A percentile compares a stretch with the other conserved stretches of the same genome.
phyloP scores from a whole-genome alignment of 2,329 filamentous ascomycete species.

The Elsinoe perseae region DNA sequence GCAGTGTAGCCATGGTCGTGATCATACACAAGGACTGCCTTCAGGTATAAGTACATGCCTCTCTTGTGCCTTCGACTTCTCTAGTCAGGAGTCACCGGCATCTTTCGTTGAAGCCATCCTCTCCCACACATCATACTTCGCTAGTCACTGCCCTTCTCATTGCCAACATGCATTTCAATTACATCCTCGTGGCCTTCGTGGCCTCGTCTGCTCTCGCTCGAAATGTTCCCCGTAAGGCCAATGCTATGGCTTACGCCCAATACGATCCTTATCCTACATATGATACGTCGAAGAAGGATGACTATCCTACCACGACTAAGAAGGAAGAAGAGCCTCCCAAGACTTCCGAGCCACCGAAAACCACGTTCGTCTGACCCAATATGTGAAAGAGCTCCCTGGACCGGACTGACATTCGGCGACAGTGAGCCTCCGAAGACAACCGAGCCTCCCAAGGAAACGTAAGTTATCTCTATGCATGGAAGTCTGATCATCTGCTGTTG shows the following conservation, averaged over 20 bases:
- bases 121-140: background rate
- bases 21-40: background rate
- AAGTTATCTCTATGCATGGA: background rate
- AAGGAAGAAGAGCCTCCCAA: background rate
- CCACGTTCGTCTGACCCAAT: too few species aligned
- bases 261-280: background rate
- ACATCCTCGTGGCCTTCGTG: background rate
- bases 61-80: background rate
- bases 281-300: background rate
- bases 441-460: background rate
- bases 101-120: conserved; percentile 2
- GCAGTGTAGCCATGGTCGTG: background rate
- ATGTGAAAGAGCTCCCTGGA: too few species aligned
- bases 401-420: background rate
- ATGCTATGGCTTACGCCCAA: background rate
- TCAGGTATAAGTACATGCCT: background rate
- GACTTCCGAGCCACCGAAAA: too few species aligned
- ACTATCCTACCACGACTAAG: background rate
- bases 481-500: too few species aligned
- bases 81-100: background rate
- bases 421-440: background rate
- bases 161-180: conserved; percentile 1
- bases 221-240: background rate
- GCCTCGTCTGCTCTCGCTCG: background rate
- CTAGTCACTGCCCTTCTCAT: background rate